Percentiles rank a stretch among this genome's conserved stretches.
Evolutionary conservation across 306 rosid genomes (phyloP).

Genomic region (Dalbergia oliveri): DNA sequence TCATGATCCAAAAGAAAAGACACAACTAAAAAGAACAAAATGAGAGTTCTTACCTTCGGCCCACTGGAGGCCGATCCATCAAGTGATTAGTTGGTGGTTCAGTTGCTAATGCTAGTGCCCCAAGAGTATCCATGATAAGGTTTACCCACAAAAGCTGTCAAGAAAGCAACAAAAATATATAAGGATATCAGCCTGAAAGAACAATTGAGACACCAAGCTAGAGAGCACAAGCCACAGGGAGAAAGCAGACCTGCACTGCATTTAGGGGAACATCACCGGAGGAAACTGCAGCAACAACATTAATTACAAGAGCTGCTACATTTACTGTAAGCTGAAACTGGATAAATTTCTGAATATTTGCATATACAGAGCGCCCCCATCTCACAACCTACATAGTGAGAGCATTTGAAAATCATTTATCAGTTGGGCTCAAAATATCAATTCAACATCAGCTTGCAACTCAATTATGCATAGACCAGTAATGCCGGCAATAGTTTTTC

Average conservation of each 20-base stretch:
- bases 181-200: slow-evolving; percentile 21
- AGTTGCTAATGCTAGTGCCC: slow-evolving; percentile 97
- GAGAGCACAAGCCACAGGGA: slow-evolving; percentile 18
- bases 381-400: slow-evolving; percentile 78
- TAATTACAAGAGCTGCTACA: slow-evolving; percentile 94
- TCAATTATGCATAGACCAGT: slow-evolving; percentile 23
- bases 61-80: slow-evolving; percentile 90
- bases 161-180: slow-evolving; percentile 34
- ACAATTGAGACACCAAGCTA: not conserved
- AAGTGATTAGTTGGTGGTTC: slow-evolving; percentile 99
- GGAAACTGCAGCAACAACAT: slow-evolving; percentile 89
- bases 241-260: slow-evolving; percentile 89
- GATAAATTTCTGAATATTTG: slow-evolving; percentile 98
- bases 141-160: slow-evolving; percentile 98
- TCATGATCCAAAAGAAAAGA: slow-evolving; percentile 12
- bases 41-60: slow-evolving; percentile 69
- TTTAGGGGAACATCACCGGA: slow-evolving; percentile 94
- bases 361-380: slow-evolving; percentile 99
- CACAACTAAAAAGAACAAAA: slow-evolving; percentile 7
- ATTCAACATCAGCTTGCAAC: slow-evolving; percentile 9
- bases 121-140: slow-evolving; percentile 99
- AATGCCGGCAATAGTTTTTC: slow-evolving; percentile 22
- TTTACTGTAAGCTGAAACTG: slow-evolving; percentile 99
- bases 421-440: slow-evolving; percentile 20
- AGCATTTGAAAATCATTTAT: slow-evolving; percentile 3